A percentile compares a stretch with the other conserved stretches of the same genome.
Evolutionary conservation across 371 early-diverging fungal genomes (phyloP).

Genomic region (Mucor lusitanicus): DNA sequence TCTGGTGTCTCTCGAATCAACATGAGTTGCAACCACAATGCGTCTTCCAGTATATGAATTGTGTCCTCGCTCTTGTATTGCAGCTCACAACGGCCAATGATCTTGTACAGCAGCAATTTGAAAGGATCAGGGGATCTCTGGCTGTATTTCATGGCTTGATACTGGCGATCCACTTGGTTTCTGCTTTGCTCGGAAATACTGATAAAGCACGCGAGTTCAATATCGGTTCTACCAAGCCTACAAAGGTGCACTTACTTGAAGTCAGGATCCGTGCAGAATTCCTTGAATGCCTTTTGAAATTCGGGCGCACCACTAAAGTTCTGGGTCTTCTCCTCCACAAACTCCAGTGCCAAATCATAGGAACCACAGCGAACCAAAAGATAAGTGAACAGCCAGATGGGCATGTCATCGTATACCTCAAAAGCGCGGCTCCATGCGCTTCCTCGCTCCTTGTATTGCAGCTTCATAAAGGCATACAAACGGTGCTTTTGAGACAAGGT

Average conservation of each 20-base stretch:
- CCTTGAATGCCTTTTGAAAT: background rate
- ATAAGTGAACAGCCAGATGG: slow-evolving; percentile 86
- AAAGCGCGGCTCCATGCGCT: background rate
- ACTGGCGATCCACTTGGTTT: slow-evolving; percentile 56
- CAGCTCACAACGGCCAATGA: slow-evolving; percentile 87
- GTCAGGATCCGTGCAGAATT: background rate
- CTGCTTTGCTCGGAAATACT: slow-evolving; percentile 46
- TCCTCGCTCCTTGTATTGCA: background rate
- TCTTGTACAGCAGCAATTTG: slow-evolving; percentile 84
- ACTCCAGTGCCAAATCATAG: slow-evolving; percentile 63
- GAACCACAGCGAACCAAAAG: slow-evolving; percentile 78
- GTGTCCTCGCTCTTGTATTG: slow-evolving; percentile 59
- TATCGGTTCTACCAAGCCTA: background rate
- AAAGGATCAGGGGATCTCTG: slow-evolving; percentile 72
- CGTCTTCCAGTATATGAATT: slow-evolving; percentile 77
- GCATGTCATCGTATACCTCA: slow-evolving; percentile 59
- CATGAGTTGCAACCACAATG: slow-evolving; percentile 78
- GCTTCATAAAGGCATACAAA: background rate
- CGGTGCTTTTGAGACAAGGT: slow-evolving; percentile 11
- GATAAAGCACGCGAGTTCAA: background rate
- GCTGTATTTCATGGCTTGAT: slow-evolving; percentile 55
- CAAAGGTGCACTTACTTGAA: background rate
- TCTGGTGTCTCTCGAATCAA: slow-evolving; percentile 62
- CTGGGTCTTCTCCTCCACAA: slow-evolving; percentile 55
- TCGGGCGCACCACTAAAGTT: slow-evolving; percentile 17